Conservation (phyloP, 208 protist genomes). For the Leishmania amazonensis region DNA sequence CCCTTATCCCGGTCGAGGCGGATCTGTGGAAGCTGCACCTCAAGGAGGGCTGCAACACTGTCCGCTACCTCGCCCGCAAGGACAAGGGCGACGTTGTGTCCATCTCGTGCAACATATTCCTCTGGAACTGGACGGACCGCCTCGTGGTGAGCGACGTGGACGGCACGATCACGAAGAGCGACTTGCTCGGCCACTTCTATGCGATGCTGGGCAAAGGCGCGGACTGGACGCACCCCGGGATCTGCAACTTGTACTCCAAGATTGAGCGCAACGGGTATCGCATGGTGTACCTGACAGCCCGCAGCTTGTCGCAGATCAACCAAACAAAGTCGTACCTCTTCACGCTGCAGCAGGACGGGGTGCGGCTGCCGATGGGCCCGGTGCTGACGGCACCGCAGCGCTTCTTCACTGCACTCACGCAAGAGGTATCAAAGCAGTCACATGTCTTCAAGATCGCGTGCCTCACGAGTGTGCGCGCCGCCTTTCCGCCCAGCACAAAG, state of each 20-base stretch:
- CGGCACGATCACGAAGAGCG: slow-evolving; percentile 98
- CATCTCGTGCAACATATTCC: slow-evolving; percentile 91
- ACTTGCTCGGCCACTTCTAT: slow-evolving; percentile 96
- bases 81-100: slow-evolving; percentile 54
- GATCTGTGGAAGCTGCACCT: slow-evolving; percentile 92
- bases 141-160: slow-evolving; percentile 98
- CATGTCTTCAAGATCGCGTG: slow-evolving; percentile 94
- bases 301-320: slow-evolving; percentile 88
- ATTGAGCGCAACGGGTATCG: slow-evolving; percentile 96
- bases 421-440: slow-evolving; percentile 88
- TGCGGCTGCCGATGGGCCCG: slow-evolving; percentile 78
- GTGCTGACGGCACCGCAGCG: slow-evolving; percentile 89
- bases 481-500: slow-evolving; percentile 70
- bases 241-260: slow-evolving; percentile 92
- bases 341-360: slow-evolving; percentile 79
- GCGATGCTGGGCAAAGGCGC: slow-evolving; percentile 82
- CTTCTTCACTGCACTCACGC: slow-evolving; percentile 88
- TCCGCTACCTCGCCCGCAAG: slow-evolving; percentile 91
- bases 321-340: slow-evolving; percentile 86
- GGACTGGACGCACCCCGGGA: slow-evolving; percentile 97
- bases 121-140: slow-evolving; percentile 91
- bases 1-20: slow-evolving; percentile 82
- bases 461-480: slow-evolving; percentile 61
- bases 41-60: slow-evolving; percentile 86
- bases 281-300: slow-evolving; percentile 92